Conservation (phyloP, 441 rosid genomes). For the Populus trichocarpa region DNA sequence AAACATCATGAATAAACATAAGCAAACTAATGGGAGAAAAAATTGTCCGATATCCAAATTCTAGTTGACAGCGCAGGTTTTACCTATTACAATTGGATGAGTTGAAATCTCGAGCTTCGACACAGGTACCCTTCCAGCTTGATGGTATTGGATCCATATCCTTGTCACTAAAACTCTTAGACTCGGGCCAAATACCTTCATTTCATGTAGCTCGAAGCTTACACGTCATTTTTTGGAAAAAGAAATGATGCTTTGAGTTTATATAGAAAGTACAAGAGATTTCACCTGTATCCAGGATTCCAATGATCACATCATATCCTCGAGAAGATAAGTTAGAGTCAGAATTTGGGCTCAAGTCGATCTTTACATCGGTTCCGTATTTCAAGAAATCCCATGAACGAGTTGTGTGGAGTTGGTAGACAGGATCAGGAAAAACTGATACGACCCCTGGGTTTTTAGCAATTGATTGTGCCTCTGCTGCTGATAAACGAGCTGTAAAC, state of each 20-base stretch:
- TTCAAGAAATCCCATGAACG: slow-evolving; percentile 92
- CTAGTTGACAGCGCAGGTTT: slow-evolving; percentile 24
- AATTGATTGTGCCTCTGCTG: slow-evolving; percentile 53
- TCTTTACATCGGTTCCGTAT: slow-evolving; percentile 45
- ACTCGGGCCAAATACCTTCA: slow-evolving; percentile 54
- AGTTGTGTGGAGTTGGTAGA: slow-evolving; percentile 71
- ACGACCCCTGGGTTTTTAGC: slow-evolving; percentile 61
- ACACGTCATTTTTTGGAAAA: background rate
- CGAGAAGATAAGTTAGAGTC: slow-evolving; percentile 20
- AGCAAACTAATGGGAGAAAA: background rate
- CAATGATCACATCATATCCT: slow-evolving; percentile 19
- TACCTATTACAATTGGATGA: background rate
- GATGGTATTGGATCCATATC: slow-evolving; percentile 36
- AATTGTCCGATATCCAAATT: slow-evolving; percentile 23
- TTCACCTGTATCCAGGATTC: slow-evolving; percentile 26
- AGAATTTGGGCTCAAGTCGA: slow-evolving; percentile 33
- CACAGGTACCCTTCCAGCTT: slow-evolving; percentile 48
- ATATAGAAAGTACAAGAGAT: background rate
- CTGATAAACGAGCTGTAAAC: slow-evolving; percentile 70
- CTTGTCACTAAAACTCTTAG: slow-evolving; percentile 40
- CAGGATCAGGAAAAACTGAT: slow-evolving; percentile 72
- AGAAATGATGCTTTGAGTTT: background rate
- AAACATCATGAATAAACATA: background rate
- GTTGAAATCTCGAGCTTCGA: slow-evolving; percentile 19
- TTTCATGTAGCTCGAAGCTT: background rate